Evolutionary conservation across 1,139 yeast species (phyloP).

Genomic region (Saccharomyces hybrid): DNA sequence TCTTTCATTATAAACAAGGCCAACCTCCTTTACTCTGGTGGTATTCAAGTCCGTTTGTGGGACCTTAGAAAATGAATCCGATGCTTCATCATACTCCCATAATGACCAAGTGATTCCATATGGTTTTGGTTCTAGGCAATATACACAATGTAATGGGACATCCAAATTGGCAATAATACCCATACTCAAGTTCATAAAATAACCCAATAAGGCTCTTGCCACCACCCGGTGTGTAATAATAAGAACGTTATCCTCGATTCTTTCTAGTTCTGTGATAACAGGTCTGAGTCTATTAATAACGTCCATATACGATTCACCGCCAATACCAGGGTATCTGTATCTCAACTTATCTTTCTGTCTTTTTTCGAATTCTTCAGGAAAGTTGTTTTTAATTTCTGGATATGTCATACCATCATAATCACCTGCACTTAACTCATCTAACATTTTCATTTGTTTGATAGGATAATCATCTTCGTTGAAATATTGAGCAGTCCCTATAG

Average conservation of each 20-base stretch:
- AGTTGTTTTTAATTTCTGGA: slow-evolving; percentile 60
- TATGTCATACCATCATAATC: slow-evolving; percentile 88
- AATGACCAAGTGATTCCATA: slow-evolving; percentile 91
- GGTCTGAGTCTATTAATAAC: slow-evolving; percentile 87
- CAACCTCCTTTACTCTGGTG: slow-evolving; percentile 50
- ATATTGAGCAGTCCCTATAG: slow-evolving; percentile 67
- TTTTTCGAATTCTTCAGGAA: slow-evolving; percentile 72
- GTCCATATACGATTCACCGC: slow-evolving; percentile 94
- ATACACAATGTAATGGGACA: slow-evolving; percentile 85
- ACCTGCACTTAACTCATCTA: slow-evolving; percentile 91
- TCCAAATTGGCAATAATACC: slow-evolving; percentile 83
- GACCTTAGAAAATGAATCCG: slow-evolving; percentile 72
- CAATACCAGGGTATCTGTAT: slow-evolving; percentile 90
- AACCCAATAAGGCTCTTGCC: slow-evolving; percentile 76
- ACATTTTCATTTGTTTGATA: slow-evolving; percentile 83
- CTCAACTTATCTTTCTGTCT: slow-evolving; percentile 68
- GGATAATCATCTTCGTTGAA: slow-evolving; percentile 71
- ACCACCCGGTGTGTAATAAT: slow-evolving; percentile 88
- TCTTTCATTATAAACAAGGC: slow-evolving; percentile 56
- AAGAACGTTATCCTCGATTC: slow-evolving; percentile 80
- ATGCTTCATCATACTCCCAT: slow-evolving; percentile 73
- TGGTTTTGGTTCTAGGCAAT: slow-evolving; percentile 84
- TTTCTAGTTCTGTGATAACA: slow-evolving; percentile 82
- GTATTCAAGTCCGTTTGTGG: slow-evolving; percentile 53
- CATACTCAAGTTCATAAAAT: slow-evolving; percentile 77